Evolutionary conservation across 768 basidiomycete genomes (phyloP), one percentile per base, ranked within the genome.

Genomic region (Pleurotus eryngii): DNA sequence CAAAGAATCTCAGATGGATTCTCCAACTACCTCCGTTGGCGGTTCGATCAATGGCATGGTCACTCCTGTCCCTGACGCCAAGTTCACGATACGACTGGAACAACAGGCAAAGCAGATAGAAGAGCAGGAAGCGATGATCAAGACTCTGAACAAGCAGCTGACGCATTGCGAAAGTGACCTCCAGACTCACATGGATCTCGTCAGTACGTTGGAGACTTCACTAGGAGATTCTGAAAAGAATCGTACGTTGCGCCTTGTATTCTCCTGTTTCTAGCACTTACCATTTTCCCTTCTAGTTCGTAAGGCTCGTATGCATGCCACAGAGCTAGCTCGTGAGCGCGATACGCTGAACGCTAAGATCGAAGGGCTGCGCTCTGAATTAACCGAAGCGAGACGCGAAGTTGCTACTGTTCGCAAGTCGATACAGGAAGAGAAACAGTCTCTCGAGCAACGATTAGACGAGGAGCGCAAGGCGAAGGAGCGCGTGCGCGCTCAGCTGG

Each of bases 211-310:
- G 22, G 92, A 96, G 73, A 82, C 86, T 45, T 92, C 91, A 5
- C 78, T 96, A 12, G 89, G 89, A 49, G 94, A 96, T 65, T 91
- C 92, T 18, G 95, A 96, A 75, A 92, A 96, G 71, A 95, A 94
- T 66, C 76, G 92, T 94, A 71, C 74, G 92, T 83, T 59, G 11
- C 54, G 37, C 57, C 54, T 58, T 22, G 22, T 26, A 4, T 26
- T 46, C 53, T 46, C 20, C 49, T 46, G 42, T 49, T 8, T 49
- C 45, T 49, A 27, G 26, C 22, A 17, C 50, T 54, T 15, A 49
- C 49, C 62, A 38, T 60, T 35, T 22, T 45, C 48, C 43, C 30
- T 27, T 56, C 35, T 64, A 94, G 91, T 96, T 56, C 90, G 95
- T 59, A 96, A 96, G 73, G 89, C 93, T 5, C 90, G 94, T 38